These are phyloP conservation scores for Fomitopsis palustris DNA, from an alignment of 1,284 basidiomycete genomes.

Conservation along the genomic window DNA sequence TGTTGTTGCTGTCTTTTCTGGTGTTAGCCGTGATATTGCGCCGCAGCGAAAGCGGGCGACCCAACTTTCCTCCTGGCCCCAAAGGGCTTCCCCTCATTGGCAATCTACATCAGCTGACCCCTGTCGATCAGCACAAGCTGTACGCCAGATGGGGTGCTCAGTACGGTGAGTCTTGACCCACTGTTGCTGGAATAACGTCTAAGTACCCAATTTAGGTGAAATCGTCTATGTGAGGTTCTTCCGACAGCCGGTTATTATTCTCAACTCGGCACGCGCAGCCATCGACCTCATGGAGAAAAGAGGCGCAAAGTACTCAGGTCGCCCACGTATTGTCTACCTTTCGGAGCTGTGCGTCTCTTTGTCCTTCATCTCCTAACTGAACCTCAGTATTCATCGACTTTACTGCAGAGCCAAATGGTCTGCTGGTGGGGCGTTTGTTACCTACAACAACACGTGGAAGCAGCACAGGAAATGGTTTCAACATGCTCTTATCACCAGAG, in stretches of 20 bases:
- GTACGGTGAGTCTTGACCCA: constrained; percentile 23
- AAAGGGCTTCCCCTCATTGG: not conserved
- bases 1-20: too few relatives aligned
- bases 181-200: too few relatives aligned
- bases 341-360: constrained; percentile 22
- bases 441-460: constrained; percentile 26
- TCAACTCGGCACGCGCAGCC: constrained; percentile 33
- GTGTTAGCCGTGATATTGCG: not conserved
- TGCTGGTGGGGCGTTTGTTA: not conserved
- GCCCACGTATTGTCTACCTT: constrained; percentile 28
- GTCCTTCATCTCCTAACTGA: too few relatives aligned
- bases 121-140: not conserved
- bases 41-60: not conserved
- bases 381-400: not conserved
- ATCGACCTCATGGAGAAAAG: constrained; percentile 38
- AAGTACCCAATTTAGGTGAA: constrained; percentile 27
- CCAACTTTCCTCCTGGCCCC: not conserved
- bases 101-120: not conserved
- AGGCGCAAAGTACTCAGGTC: constrained; percentile 35
- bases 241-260: constrained; percentile 31
- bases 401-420: not conserved
- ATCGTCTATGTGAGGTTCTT: constrained; percentile 34
- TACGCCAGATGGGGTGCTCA: constrained; percentile 15
- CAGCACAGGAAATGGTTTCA: constrained; percentile 15
- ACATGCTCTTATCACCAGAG: constrained; percentile 21